Evolutionary conservation across 257 asterid species (phyloP), one percentile per base, ranked within the genome.

Genomic region (Penstemon davidsonii): DNA sequence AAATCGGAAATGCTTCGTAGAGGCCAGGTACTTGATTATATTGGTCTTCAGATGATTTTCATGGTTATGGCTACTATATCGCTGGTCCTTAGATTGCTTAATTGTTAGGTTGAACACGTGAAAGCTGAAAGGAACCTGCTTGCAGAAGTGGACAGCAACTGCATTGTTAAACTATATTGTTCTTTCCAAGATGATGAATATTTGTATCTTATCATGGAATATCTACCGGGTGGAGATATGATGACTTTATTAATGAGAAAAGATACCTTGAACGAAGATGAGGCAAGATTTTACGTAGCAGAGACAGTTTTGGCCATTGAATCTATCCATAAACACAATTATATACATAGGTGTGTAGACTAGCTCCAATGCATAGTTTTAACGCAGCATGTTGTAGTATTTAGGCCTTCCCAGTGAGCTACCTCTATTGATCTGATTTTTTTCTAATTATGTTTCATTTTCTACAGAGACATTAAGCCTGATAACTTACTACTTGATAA

Each of bases 151-250:
- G 86, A 79, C 56, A 78, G 83, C 61, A 74, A 67, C 63, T 81
- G 86, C 73, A 81, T 81, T 50, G 86, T 81, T 65, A 81, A 78
- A 60, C 84, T 81, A 57, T 81, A 78, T 70, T 81, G 73, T 58
- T 81, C 86, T 61, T 81, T 81, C 67, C 86, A 82, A 73, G 84
- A 82, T 55, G 82, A 75, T 3, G 79, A 82, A 59, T 82, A 73
- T 66, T 61, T 82, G 53, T 82, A 79, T 71, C 82, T 82, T 58
- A 66, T 82, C 75, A 82, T 82, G 86, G 86, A 82, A 73, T 82
- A 82, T 82, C 77, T 82, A 44, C 84, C 86, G 6, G 86, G 86
- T 41, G 86, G 86, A 61, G 86, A 82, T 79, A 69, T 82, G 84
- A 82, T 82, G 86, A 82, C 86, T 39, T 63, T 82, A n/a, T 77